A percentile compares a stretch with the other conserved stretches of the same genome.
Conservation (phyloP, 1,139 yeast genomes). For the Wickerhamomyces sp. region DNA sequence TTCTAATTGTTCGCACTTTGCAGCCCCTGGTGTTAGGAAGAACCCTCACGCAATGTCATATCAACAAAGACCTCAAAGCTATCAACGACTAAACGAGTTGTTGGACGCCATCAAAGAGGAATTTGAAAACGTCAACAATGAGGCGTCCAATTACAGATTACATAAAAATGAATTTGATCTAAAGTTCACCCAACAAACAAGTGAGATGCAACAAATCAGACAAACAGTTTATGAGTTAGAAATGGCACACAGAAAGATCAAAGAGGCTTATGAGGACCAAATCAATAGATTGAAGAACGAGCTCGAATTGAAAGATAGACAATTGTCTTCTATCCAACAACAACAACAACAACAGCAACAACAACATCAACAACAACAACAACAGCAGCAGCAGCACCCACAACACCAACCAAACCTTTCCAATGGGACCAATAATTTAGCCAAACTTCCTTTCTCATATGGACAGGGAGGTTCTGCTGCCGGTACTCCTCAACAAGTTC, state of each 20-base stretch:
- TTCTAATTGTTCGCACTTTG: neutral
- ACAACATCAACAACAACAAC: conserved; percentile 19
- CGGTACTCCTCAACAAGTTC: conserved; percentile 25
- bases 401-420: conserved; percentile 19
- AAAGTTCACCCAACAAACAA: conserved; percentile 86
- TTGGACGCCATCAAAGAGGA: conserved; percentile 91
- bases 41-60: conserved; percentile 19
- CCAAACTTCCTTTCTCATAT: conserved; percentile 18
- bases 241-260: conserved; percentile 90
- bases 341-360: conserved; percentile 29
- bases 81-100: conserved; percentile 48
- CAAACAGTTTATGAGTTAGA: conserved; percentile 93
- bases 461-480: conserved; percentile 16
- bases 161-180: conserved; percentile 93
- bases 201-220: conserved; percentile 91
- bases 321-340: conserved; percentile 38
- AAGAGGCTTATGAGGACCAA: conserved; percentile 94
- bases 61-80: conserved; percentile 24
- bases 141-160: conserved; percentile 81
- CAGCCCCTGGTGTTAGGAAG: too few species aligned
- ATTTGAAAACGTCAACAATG: conserved; percentile 80
- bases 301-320: conserved; percentile 70
- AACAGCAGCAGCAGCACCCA: conserved; percentile 21
- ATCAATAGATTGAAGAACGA: conserved; percentile 81
- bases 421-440: conserved; percentile 19